Base-by-base conservation (phyloP, 2,329 filamentous ascomycete genomes). In the Blumeria hordei region DNA sequence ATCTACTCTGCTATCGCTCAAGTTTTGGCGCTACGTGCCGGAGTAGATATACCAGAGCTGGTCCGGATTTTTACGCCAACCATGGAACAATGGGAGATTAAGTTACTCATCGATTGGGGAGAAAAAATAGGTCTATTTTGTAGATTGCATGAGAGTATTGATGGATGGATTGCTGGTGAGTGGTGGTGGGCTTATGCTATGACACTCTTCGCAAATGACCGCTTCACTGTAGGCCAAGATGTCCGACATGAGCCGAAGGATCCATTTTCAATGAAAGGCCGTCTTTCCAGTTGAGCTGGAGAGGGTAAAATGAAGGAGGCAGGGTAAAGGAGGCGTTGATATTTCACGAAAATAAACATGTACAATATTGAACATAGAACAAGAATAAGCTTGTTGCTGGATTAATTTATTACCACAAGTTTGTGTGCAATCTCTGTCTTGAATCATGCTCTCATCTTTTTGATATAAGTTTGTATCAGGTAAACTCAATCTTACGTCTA, bases 1-100 rank as follows among this genome's bases (percentile, higher is more conserved):
- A 71, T 82, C 10, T 64, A 86, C 4, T 73, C 76, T 4, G 74
- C 78, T 5, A 71, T 85, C 1, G 69, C 79, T 36, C 78, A 84
- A 58, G 69, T 75, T 34, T 66, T 84, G 36, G 77, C 80, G 0
- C 78, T 76, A 16, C 72, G 81, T 56, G 76, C 81, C 0, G 75
- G 78, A 0, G 69, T 77, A 59, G 72, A 70, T 1, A 67, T 74
- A 0, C 63, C 68, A 10, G 74, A 72, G 8, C 71, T 83, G 36
- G 73, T 73, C 47, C 69, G 70, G 21, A 70, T 75, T 33, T 71
- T 84, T 55, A 72, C 71, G 34, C 75, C 77, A 0, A 70, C 76
- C 11, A 62, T 84, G 1, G 80, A 83, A 65, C 68, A 70, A 11
- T 84, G 81, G 62, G 81, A 85, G 65, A 72, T 77, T 10, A 68